A percentile compares a stretch with the other conserved stretches of the same genome.
phyloP scores from a whole-genome alignment of 108 stramenopile genomes.

The Cyclostephanos tholiformis region DNA sequence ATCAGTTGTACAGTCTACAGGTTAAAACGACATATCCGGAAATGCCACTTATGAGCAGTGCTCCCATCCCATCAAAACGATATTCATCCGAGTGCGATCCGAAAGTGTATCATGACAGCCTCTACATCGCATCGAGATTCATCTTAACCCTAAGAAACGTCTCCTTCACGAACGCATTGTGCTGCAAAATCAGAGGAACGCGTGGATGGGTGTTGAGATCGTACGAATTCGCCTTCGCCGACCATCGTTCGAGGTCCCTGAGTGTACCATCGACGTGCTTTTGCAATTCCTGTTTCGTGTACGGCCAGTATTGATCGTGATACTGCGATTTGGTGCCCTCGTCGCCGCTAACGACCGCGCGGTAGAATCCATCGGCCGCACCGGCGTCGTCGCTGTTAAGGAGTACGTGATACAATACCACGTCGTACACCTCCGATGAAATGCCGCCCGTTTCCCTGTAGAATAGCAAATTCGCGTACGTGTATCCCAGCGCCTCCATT shows the following conservation, averaged over 20 bases:
- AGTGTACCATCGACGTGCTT: conserved; percentile 62
- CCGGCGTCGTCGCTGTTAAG: conserved; percentile 25
- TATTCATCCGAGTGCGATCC: too few species aligned
- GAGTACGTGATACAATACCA: conserved; percentile 52
- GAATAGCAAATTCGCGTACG: conserved; percentile 59
- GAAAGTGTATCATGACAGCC: neutral
- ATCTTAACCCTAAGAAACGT: conserved; percentile 63
- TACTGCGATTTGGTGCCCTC: conserved; percentile 54
- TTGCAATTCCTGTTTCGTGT: conserved; percentile 55
- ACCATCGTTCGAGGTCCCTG: conserved; percentile 49
- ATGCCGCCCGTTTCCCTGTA: conserved; percentile 69
- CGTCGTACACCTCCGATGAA: conserved; percentile 62
- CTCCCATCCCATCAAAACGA: too few species aligned
- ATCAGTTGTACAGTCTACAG: too few species aligned
- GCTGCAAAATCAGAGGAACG: conserved; percentile 61
- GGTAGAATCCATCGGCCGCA: conserved; percentile 47
- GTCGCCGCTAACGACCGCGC: conserved; percentile 55
- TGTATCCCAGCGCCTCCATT: conserved; percentile 62
- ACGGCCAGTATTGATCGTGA: conserved; percentile 59
- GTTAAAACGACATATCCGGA: too few species aligned
- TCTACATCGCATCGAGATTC: conserved; percentile 50
- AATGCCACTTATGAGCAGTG: too few species aligned
- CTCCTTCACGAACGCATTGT: conserved; percentile 61
- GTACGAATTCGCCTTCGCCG: conserved; percentile 43
- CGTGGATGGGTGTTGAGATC: conserved; percentile 58